Evolutionary conservation across 1,139 yeast genomes (phyloP).

Genomic region (Candida sanyaensis): DNA sequence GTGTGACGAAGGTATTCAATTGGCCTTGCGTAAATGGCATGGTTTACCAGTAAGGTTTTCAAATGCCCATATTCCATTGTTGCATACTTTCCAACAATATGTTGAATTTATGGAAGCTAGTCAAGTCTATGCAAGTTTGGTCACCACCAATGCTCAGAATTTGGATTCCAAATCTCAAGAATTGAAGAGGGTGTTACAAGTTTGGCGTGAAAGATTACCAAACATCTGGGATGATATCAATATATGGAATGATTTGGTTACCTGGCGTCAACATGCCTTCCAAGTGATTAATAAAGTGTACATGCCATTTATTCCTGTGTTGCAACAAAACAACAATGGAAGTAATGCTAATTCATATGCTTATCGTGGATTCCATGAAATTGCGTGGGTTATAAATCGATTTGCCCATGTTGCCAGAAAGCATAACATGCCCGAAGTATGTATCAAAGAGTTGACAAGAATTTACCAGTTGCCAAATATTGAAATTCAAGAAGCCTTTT

Average conservation of each 20-base stretch:
- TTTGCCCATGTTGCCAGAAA: conserved; percentile 98
- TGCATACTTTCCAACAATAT: conserved; percentile 95
- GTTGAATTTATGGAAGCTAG: conserved; percentile 98
- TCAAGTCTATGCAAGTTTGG: conserved; percentile 86
- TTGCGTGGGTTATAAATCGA: conserved; percentile 97
- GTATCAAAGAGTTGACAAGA: conserved; percentile 88
- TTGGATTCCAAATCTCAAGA: conserved; percentile 92
- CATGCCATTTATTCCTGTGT: conserved; percentile 86
- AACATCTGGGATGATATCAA: conserved; percentile 97
- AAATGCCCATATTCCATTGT: conserved; percentile 83
- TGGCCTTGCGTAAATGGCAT: conserved; percentile 91
- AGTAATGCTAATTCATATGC: conserved; percentile 87
- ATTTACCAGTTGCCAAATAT: conserved; percentile 95
- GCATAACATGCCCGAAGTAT: conserved; percentile 96
- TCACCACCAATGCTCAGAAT: conserved; percentile 89
- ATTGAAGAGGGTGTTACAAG: conserved; percentile 88
- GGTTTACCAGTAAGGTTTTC: conserved; percentile 79
- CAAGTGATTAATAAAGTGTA: conserved; percentile 95
- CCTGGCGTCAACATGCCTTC: conserved; percentile 99
- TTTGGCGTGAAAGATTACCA: conserved; percentile 97
- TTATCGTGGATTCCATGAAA: conserved; percentile 96
- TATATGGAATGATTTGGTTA: conserved; percentile 95
- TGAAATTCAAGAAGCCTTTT: conserved; percentile 96
- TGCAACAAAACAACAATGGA: conserved; percentile 74
- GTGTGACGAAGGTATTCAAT: conserved; percentile 95